Conservation (phyloP, 805 yeast species). For the Lipomyces lipofer region DNA sequence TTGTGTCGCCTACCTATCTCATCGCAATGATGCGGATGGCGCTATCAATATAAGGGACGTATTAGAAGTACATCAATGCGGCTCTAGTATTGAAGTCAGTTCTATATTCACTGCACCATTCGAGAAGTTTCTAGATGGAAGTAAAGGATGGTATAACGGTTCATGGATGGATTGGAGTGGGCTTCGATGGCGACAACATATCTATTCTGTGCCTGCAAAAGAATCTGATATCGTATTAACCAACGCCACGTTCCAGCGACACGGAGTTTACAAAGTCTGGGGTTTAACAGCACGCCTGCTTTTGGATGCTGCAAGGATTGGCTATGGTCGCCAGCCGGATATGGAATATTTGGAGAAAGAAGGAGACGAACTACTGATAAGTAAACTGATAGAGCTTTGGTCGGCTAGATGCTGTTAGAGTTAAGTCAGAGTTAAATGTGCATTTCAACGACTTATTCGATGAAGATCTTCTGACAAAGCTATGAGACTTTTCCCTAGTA, state of each 20-base stretch:
- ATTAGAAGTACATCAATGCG: constrained; percentile 10
- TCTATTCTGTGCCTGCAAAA: constrained; percentile 33
- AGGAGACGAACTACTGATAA: constrained; percentile 31
- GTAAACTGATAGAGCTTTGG: constrained; percentile 20
- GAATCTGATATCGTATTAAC: constrained; percentile 6
- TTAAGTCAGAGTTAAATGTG: constrained; percentile 21
- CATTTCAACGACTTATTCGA: no score
- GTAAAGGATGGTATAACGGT: constrained; percentile 33
- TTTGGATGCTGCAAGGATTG: constrained; percentile 43
- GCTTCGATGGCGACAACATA: constrained; percentile 39
- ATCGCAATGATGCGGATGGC: constrained; percentile 8
- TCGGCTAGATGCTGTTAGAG: constrained; percentile 24
- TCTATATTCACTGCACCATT: constrained; percentile 33
- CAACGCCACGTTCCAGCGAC: background rate
- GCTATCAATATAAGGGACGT: constrained; percentile 15
- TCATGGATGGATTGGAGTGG: constrained; percentile 41
- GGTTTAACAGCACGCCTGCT: constrained; percentile 47
- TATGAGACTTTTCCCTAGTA: no score
- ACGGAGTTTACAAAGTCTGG: constrained; percentile 41
- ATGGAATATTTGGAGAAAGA: constrained; percentile 33
- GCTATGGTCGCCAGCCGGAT: constrained; percentile 38
- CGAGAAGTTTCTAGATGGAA: constrained; percentile 16
- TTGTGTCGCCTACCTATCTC: constrained; percentile 43
- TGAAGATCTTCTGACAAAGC: no score
- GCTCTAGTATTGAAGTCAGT: constrained; percentile 38